Conservation (phyloP, 78 protist species). For the Emiliania huxleyi region DNA sequence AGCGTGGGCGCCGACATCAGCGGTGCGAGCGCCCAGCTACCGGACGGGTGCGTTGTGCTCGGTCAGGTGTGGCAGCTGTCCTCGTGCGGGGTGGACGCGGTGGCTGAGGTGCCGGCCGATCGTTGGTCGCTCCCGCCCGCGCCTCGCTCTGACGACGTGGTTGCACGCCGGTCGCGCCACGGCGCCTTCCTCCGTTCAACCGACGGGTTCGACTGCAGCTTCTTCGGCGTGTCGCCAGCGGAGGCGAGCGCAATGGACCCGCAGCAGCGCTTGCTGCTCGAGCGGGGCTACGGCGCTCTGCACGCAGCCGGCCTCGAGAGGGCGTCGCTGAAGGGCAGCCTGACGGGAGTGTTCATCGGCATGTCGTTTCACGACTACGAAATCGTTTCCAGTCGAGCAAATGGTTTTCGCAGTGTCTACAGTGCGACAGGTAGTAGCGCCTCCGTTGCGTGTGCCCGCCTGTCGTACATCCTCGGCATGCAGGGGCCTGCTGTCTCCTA, state of each 20-base stretch:
- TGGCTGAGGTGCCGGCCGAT: neutral
- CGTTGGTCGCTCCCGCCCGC: neutral
- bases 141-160: neutral
- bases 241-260: slow-evolving; percentile 29
- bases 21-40: too few species aligned
- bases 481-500: too few species aligned
- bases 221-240: neutral
- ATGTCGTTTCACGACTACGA: neutral
- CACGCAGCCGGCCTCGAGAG: neutral
- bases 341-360: neutral
- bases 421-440: neutral
- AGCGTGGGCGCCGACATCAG: neutral
- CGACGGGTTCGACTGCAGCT: neutral
- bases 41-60: too few species aligned
- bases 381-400: neutral
- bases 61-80: too few species aligned
- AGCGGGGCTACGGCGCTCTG: neutral
- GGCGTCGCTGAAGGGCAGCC: neutral
- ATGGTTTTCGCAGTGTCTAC: neutral
- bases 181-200: neutral
- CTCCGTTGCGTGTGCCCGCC: slow-evolving; percentile 35
- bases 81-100: neutral
- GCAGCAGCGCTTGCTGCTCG: slow-evolving; percentile 11
- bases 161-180: neutral
- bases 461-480: slow-evolving; percentile 70